Base-by-base conservation (phyloP, 768 basidiomycete species). In the Rhizopogon vinicolor region DNA sequence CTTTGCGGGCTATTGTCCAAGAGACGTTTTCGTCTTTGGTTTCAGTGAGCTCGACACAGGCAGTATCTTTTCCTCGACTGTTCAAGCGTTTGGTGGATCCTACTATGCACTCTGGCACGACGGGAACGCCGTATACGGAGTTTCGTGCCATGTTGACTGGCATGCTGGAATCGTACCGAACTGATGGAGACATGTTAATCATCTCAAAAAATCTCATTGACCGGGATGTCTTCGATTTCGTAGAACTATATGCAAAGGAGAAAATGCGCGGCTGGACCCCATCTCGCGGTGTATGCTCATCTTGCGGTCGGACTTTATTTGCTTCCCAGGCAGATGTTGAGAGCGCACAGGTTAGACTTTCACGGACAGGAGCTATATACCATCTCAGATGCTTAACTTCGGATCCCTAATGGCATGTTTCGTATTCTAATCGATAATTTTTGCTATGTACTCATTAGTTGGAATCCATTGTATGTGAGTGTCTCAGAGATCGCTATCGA, bases 131-230 rank as follows among this genome's bases (percentile, higher is more conserved):
- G 28, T 98, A 98, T 70, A 85, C 87, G 19, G 95, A 98, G 70
- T 96, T 98, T 71, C 81, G 93, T 44, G 81, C 84, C 10, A 94
- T 99, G 57, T 76, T 99, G 31, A 87, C 86, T 0, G 89, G 92
- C n/a, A 99, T 98, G 92, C 72, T 98, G 62, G 93, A 96, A 64
- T 89, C 93, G 2, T 98, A 98, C 72, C 84, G 88, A 40, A 84
- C 89, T 3, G 95, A 99, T 60, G 91, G 90, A 28, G 95, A 98
- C 60, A 84, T 95, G 78, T 75, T 98, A 25, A 71, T 78, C 42
- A 93, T 96, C 62, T 89, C 93, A 22, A 91, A 88, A 59, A 84
- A 85, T 57, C 73, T 98, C 44, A 75, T 94, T 42, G 81, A 89
- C 58, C 80, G 87, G 33, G 96, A 98, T 68, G 71, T 96, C 46